A percentile compares a stretch with the other conserved stretches of the same genome.
phyloP scores from a whole-genome alignment of 1,139 yeast species.

The Kodamaea sp. region DNA sequence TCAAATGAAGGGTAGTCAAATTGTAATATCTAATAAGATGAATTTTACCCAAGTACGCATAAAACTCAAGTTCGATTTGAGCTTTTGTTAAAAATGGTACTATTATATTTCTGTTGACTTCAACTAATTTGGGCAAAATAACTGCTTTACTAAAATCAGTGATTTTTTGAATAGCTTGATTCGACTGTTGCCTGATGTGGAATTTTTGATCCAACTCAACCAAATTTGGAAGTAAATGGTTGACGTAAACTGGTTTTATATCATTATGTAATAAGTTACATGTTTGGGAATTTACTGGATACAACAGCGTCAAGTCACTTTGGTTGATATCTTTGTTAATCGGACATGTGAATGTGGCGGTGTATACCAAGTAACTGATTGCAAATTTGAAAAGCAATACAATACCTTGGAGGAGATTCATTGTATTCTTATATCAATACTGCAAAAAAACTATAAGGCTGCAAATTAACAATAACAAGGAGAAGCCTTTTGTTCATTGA shows the following conservation, averaged over 20 bases:
- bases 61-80: constrained; percentile 1
- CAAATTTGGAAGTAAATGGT: neutral
- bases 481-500: too few relatives aligned
- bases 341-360: constrained; percentile 9
- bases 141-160: neutral
- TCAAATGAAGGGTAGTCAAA: constrained; percentile 1
- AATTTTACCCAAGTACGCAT: neutral
- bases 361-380: constrained; percentile 6
- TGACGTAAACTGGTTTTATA: constrained; percentile 3
- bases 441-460: too few relatives aligned
- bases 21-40: neutral
- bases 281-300: neutral
- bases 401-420: too few relatives aligned
- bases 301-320: neutral
- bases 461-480: too few relatives aligned
- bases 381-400: constrained; percentile 3
- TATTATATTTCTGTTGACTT: constrained; percentile 1
- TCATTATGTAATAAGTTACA: constrained; percentile 5
- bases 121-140: neutral
- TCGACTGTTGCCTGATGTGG: neutral
- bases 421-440: too few relatives aligned
- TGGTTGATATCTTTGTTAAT: constrained; percentile 2
- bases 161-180: neutral
- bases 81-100: constrained; percentile 1
- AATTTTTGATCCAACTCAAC: neutral